Conservation (phyloP, 805 yeast genomes). For the Geotrichum ghanense region DNA sequence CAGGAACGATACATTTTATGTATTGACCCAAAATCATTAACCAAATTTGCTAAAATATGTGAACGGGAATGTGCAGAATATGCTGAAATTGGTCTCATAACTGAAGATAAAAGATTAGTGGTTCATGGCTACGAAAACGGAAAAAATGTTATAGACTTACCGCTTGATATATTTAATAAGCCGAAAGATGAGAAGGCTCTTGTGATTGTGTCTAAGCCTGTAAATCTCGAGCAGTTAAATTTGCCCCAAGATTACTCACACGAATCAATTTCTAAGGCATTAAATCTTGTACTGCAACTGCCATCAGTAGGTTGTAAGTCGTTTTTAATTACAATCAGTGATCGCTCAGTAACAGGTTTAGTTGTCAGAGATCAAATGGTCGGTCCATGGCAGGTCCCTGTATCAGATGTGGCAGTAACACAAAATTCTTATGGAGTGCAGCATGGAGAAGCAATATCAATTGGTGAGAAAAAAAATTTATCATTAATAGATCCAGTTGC, state of each 20-base stretch:
- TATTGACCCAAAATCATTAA: slow-evolving; percentile 67
- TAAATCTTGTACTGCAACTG: slow-evolving; percentile 70
- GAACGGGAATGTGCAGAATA: slow-evolving; percentile 91
- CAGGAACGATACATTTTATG: slow-evolving; percentile 97
- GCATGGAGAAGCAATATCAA: slow-evolving; percentile 95
- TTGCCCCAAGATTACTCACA: slow-evolving; percentile 21
- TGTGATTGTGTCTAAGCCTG: slow-evolving; percentile 49
- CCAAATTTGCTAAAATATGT: slow-evolving; percentile 65
- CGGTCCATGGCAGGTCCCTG: slow-evolving; percentile 99
- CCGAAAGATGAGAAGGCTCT: slow-evolving; percentile 95
- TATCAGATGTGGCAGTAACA: slow-evolving; percentile 96
- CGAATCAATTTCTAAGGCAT: slow-evolving; percentile 45
- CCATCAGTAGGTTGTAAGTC: slow-evolving; percentile 94
- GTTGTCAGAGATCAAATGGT: slow-evolving; percentile 97
- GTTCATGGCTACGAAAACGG: slow-evolving; percentile 67
- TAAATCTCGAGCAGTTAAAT: slow-evolving; percentile 29
- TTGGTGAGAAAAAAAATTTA: slow-evolving; percentile 90
- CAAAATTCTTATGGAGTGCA: slow-evolving; percentile 66
- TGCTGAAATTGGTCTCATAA: slow-evolving; percentile 92
- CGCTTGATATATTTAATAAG: slow-evolving; percentile 90
- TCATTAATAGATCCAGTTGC: slow-evolving; percentile 85
- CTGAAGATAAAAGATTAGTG: slow-evolving; percentile 69
- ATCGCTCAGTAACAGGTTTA: slow-evolving; percentile 92
- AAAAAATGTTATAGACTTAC: slow-evolving; percentile 88
- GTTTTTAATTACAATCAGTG: slow-evolving; percentile 93